These are phyloP conservation scores for Neurospora sp. DNA, from an alignment of 495 filamentous ascomycete genomes.

Conservation along the genomic window DNA sequence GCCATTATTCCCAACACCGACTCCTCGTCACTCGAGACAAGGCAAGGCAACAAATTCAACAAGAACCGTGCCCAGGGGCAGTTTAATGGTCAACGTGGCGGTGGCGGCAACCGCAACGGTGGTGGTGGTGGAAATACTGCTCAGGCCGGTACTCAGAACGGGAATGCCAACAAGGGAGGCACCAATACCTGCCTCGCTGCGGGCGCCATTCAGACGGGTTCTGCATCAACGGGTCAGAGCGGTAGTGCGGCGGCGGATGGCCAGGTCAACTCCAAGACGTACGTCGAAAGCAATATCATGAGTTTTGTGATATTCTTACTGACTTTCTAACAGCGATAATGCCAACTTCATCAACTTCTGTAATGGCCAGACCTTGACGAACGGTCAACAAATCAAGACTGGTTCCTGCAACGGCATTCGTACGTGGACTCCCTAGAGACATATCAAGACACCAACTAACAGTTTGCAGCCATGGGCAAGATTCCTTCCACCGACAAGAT, in stretches of 20 bases:
- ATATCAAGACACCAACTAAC: conserved; percentile 11
- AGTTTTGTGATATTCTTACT: background rate
- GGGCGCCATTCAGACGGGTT: conserved; percentile 41
- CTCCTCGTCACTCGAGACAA: conserved; percentile 8
- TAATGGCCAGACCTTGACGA: conserved; percentile 55
- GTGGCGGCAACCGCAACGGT: conserved; percentile 7
- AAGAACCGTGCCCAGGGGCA: conserved; percentile 5
- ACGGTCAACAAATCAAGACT: conserved; percentile 50
- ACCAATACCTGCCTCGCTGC: conserved; percentile 29
- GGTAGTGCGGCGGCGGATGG: conserved; percentile 27
- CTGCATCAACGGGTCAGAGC: conserved; percentile 26
- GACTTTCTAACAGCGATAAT: conserved; percentile 23
- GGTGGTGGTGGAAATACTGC: conserved; percentile 11
- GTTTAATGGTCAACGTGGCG: conserved; percentile 6
- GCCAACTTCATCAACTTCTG: conserved; percentile 67
- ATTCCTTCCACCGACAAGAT: conserved; percentile 54
- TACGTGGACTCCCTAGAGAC: conserved; percentile 33
- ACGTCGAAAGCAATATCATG: conserved; percentile 12
- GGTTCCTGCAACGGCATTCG: conserved; percentile 68
- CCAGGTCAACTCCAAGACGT: conserved; percentile 47
- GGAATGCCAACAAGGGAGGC: conserved; percentile 11
- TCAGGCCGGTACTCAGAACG: conserved; percentile 6
- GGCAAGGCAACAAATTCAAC: conserved; percentile 10
- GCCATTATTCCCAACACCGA: conserved; percentile 26
- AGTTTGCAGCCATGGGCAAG: conserved; percentile 52